Conservation (phyloP, 2,329 filamentous ascomycete species). For the Diaporthe citrichinensis region DNA sequence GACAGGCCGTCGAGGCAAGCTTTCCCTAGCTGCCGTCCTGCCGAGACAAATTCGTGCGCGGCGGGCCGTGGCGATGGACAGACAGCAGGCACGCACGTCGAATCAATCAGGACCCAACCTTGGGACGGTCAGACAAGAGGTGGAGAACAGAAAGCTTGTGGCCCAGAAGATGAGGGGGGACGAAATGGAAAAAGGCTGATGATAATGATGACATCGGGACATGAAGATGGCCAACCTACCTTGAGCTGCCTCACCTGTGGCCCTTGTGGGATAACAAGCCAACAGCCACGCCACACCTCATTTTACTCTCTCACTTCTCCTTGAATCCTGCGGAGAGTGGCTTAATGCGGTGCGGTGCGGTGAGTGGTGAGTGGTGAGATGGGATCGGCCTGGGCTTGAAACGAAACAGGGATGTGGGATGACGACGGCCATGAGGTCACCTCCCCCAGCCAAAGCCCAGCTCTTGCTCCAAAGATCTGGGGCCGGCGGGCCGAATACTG, state of each 20-base stretch:
- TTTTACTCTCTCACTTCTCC: background rate
- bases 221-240: background rate
- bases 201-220: background rate
- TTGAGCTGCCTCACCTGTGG: background rate
- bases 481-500: background rate
- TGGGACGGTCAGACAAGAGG: background rate
- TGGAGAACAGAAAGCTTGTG: constrained; percentile 6
- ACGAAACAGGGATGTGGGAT: constrained; percentile 28
- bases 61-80: constrained; percentile 24
- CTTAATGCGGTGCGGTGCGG: background rate
- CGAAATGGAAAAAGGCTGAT: constrained; percentile 1
- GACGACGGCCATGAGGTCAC: constrained; percentile 26
- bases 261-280: background rate
- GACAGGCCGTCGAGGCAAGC: constrained; percentile 1
- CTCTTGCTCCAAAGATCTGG: background rate
- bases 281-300: constrained; percentile 8
- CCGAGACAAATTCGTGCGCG: constrained; percentile 14
- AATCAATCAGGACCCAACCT: background rate
- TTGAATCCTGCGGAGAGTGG: constrained; percentile 28
- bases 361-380: constrained; percentile 10
- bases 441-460: background rate
- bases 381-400: constrained; percentile 33
- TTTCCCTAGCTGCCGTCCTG: constrained; percentile 30
- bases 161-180: too few species aligned
- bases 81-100: background rate